Conservation (phyloP, 768 basidiomycete genomes). For the Gloeostereum incarnatum region DNA sequence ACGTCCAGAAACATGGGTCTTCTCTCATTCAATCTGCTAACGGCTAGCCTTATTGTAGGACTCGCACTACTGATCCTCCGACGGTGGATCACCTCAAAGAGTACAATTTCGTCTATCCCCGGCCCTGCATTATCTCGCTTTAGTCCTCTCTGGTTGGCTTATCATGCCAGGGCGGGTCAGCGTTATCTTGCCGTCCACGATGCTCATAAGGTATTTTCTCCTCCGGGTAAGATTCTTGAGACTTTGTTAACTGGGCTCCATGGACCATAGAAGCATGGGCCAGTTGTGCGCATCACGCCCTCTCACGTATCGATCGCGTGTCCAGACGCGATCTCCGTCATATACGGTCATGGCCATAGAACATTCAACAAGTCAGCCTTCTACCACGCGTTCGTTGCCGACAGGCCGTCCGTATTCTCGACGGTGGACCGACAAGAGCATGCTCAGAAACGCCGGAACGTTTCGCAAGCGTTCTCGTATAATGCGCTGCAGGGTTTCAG, state of each 20-base stretch:
- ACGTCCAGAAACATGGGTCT: no score
- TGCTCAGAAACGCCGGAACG: constrained; percentile 9
- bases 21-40: no score
- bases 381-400: constrained; percentile 10
- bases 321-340: background rate
- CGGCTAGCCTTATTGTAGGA: no score
- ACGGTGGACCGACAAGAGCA: constrained; percentile 11
- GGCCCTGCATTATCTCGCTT: constrained; percentile 9
- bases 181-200: constrained; percentile 10
- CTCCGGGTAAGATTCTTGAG: background rate
- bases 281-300: background rate
- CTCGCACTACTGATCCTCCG: no score
- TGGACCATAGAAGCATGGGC: background rate
- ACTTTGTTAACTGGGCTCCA: background rate
- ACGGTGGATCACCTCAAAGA: no score
- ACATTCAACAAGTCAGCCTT: constrained; percentile 12
- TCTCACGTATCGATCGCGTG: background rate
- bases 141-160: constrained; percentile 11
- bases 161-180: constrained; percentile 9
- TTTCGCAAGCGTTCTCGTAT: constrained; percentile 11
- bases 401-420: constrained; percentile 9
- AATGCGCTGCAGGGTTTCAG: constrained; percentile 3
- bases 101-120: no score
- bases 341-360: constrained; percentile 11
- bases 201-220: constrained; percentile 6